Percentiles rank a stretch among this genome's conserved stretches.
phyloP scores from a whole-genome alignment of 179 eudicot genomes.

The Beta lomatogona region DNA sequence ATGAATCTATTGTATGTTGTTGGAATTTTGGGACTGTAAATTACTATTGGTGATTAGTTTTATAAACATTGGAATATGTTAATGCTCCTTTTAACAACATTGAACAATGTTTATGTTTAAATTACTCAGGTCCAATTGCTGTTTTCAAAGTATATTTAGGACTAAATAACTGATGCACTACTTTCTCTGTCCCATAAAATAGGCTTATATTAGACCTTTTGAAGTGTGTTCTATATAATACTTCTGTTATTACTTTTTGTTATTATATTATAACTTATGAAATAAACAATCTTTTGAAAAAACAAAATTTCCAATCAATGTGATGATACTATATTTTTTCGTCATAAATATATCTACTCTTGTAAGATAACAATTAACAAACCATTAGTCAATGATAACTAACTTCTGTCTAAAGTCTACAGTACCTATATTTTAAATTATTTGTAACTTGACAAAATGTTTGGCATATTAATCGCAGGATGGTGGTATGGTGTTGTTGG shows the following conservation, averaged over 20 bases:
- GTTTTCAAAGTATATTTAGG: neutral
- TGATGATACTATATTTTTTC: too few relatives aligned
- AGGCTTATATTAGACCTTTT: neutral
- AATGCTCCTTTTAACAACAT: constrained; percentile 1
- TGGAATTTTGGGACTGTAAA: neutral
- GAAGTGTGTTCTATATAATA: neutral
- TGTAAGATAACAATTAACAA: neutral
- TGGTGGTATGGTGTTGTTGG: constrained; percentile 99
- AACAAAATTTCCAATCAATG: too few relatives aligned
- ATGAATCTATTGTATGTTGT: neutral
- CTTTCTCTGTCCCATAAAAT: neutral
- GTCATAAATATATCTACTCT: too few relatives aligned
- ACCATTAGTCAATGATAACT: neutral
- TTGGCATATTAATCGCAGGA: constrained; percentile 51
- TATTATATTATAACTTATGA: too few relatives aligned
- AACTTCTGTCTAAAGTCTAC: neutral
- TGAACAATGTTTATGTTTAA: neutral
- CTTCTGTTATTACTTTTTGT: neutral
- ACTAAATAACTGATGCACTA: neutral
- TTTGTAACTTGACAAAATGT: constrained; percentile 12
- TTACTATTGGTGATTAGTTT: neutral
- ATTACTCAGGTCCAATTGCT: neutral
- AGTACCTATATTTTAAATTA: neutral
- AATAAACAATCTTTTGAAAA: too few relatives aligned
- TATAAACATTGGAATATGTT: neutral